Conservation (phyloP, 2,329 filamentous ascomycete genomes). For the Orbilia oligospora region DNA sequence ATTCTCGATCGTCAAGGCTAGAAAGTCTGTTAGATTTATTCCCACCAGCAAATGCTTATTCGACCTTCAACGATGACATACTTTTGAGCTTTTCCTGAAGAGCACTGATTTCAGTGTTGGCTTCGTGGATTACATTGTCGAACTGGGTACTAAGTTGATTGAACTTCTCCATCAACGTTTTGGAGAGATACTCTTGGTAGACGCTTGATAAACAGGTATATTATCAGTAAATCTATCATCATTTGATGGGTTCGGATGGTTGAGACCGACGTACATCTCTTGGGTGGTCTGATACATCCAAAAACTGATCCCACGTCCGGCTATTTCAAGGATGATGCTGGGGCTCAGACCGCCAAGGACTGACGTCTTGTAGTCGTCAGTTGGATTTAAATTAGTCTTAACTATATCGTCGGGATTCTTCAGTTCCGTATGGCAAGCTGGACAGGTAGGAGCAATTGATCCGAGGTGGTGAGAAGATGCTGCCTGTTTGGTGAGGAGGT, state of each 20-base stretch:
- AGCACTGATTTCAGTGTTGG: conserved; percentile 77
- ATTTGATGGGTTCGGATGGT: not conserved
- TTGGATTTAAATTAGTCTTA: conserved; percentile 79
- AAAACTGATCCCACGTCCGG: conserved; percentile 82
- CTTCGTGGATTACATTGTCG: conserved; percentile 81
- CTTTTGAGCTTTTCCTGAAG: conserved; percentile 69
- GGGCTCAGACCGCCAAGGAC: conserved; percentile 87
- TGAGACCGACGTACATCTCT: conserved; percentile 75
- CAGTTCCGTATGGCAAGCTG: conserved; percentile 80
- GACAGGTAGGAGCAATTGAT: conserved; percentile 71
- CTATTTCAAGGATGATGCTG: conserved; percentile 86
- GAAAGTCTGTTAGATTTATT: not conserved
- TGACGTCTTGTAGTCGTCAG: conserved; percentile 90
- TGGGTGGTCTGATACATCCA: conserved; percentile 89
- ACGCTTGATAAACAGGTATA: conserved; percentile 69
- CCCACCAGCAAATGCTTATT: not conserved
- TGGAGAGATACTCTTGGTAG: conserved; percentile 83
- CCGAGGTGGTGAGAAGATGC: conserved; percentile 67
- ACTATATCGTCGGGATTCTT: conserved; percentile 81
- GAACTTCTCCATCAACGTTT: conserved; percentile 81
- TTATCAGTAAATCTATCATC: conserved; percentile 22
- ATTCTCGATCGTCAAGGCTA: conserved; percentile 75
- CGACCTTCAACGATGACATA: conserved; percentile 23
- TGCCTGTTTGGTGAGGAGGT: conserved; percentile 74
- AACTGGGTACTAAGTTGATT: conserved; percentile 75